A percentile compares a stretch with the other conserved stretches of the same genome.
Evolutionary conservation across 108 stramenopile species (phyloP).

Genomic region (Discostella stelligeroides): DNA sequence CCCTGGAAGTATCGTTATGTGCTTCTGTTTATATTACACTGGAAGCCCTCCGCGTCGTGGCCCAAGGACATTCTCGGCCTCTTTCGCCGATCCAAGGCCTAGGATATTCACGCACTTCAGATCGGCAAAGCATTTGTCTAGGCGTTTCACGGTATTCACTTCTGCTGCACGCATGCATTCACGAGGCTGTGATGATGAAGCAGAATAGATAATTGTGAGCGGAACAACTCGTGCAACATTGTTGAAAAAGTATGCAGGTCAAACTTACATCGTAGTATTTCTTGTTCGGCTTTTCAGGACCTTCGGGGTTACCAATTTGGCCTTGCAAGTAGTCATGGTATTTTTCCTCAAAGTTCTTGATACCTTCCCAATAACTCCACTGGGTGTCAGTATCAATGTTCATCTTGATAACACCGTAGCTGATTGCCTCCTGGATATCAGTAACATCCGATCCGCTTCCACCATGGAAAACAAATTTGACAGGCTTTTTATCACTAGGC

Average conservation of each 20-base stretch:
- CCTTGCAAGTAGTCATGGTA: conserved; percentile 85
- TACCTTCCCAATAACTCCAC: conserved; percentile 92
- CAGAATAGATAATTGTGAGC: neutral
- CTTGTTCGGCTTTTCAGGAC: conserved; percentile 95
- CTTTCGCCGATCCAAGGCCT: conserved; percentile 61
- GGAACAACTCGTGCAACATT: neutral
- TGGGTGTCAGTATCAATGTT: conserved; percentile 98
- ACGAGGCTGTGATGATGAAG: conserved; percentile 68
- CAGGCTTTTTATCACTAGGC: conserved; percentile 82
- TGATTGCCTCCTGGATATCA: conserved; percentile 83
- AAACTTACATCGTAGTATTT: conserved; percentile 92
- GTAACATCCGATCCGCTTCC: conserved; percentile 83
- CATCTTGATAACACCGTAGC: conserved; percentile 95
- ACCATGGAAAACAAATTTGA: conserved; percentile 93
- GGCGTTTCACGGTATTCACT: conserved; percentile 82
- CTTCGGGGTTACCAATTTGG: conserved; percentile 97
- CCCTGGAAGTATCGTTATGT: too few species aligned
- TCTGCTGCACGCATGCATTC: conserved; percentile 93
- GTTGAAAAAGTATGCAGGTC: conserved; percentile 1
- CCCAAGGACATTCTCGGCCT: conserved; percentile 72
- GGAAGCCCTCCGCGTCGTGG: conserved; percentile 89
- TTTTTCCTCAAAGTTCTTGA: conserved; percentile 77
- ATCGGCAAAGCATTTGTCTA: conserved; percentile 82
- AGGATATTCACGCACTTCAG: conserved; percentile 89
- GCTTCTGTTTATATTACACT: conserved; percentile 50